Evolutionary conservation across 73 alveolate genomes (phyloP).

Genomic region (Stentor roeselii): DNA sequence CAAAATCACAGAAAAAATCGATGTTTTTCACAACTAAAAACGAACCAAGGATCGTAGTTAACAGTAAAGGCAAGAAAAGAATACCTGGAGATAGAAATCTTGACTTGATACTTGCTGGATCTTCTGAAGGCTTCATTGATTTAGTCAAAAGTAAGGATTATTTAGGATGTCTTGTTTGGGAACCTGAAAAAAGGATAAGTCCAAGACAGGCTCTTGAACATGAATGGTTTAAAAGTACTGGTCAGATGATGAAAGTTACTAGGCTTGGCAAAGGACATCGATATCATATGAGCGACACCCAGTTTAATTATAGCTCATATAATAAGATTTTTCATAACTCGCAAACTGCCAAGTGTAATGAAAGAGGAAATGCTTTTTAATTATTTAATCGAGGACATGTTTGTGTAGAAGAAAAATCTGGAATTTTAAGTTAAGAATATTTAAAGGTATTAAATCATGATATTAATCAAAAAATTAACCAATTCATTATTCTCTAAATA

Average conservation of each 20-base stretch:
- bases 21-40: slow-evolving; percentile 52
- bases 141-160: not conserved
- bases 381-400: no score
- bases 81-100: not conserved
- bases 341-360: not conserved
- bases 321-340: not conserved
- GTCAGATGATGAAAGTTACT: not conserved
- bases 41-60: slow-evolving; percentile 52
- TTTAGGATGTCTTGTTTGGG: slow-evolving; percentile 59
- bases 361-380: not conserved
- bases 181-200: slow-evolving; percentile 53
- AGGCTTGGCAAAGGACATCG: not conserved
- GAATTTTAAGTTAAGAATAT: no score
- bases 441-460: no score
- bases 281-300: not conserved
- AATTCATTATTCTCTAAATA: no score
- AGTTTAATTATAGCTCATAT: not conserved
- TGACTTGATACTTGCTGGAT: not conserved
- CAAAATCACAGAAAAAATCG: slow-evolving; percentile 32
- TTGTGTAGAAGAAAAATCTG: no score
- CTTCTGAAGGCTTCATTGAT: not conserved
- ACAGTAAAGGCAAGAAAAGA: slow-evolving; percentile 52
- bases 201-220: slow-evolving; percentile 54
- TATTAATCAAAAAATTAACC: no score
- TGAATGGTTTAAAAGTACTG: slow-evolving; percentile 34